Conservation (phyloP, 805 yeast genomes). For the Lipomyces starkeyi region DNA sequence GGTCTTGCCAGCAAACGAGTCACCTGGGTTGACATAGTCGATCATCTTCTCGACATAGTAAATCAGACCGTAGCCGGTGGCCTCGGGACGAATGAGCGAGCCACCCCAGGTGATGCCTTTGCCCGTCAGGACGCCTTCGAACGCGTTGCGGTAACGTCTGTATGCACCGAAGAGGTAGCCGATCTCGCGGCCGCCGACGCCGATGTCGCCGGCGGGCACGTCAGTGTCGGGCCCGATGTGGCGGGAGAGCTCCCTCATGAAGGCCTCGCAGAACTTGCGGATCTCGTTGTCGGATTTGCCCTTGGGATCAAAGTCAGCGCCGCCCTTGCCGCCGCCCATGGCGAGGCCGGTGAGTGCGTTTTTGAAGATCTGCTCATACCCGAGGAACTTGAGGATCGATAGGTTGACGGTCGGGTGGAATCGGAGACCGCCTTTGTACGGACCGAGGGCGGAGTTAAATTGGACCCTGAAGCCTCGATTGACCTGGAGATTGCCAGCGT, state of each 20-base stretch:
- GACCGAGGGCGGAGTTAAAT: constrained; percentile 97
- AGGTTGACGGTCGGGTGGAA: constrained; percentile 97
- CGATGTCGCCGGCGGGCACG: constrained; percentile 99
- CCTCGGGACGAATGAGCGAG: constrained; percentile 98
- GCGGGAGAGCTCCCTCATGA: constrained; percentile 94
- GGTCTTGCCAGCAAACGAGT: constrained; percentile 78
- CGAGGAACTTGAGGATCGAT: constrained; percentile 92
- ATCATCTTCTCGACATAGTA: constrained; percentile 98
- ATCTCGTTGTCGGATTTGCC: constrained; percentile 91
- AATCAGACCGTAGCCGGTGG: constrained; percentile 97
- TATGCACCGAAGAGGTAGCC: constrained; percentile 97
- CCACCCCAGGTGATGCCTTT: constrained; percentile 99
- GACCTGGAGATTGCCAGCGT: constrained; percentile 86
- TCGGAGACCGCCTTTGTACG: constrained; percentile 98
- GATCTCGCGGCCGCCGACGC: constrained; percentile 96
- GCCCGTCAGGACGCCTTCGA: constrained; percentile 98
- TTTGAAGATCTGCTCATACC: constrained; percentile 98
- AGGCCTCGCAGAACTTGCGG: constrained; percentile 94
- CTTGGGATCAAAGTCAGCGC: constrained; percentile 97
- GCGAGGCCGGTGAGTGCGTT: constrained; percentile 95
- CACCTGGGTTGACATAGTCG: constrained; percentile 84
- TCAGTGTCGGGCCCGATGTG: constrained; percentile 97
- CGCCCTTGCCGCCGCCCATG: constrained; percentile 99
- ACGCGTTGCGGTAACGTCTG: constrained; percentile 86
- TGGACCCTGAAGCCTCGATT: constrained; percentile 98